Base-by-base conservation (phyloP, 306 rosid genomes). In the Cyamopsis tetragonoloba region DNA sequence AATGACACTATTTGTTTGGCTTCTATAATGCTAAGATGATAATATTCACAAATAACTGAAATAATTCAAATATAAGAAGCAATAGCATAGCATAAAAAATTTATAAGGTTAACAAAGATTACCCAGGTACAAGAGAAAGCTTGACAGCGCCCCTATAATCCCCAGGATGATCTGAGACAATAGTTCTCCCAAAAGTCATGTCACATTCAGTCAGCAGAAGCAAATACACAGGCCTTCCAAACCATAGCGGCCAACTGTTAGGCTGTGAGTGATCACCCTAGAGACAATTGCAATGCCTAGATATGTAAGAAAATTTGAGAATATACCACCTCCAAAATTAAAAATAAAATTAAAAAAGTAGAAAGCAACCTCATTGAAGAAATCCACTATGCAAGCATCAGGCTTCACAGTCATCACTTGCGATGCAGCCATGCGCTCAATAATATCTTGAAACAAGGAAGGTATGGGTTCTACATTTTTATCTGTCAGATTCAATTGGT, bases 231-330 rank as follows among this genome's bases (percentile, higher is more conserved):
- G 91, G 96, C 79, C 91, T 81, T 75, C 91, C 96, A 68, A 80
- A 89, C 96, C 95, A 87, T 24, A 64, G 41, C 1, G 95, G 95
- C 84, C 81, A 89, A 39, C 10, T 66, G 75, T 85, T 56, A 46
- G 96, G 96, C 75, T 89, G 96, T 42, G 96, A 87, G 66, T 85
- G 86, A 71, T 89, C 96, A 70, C 96, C 96, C 96, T 89, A 51
- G 14, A 62, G n/a, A 60, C 47, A 22, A 82, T 63, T 61, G 44
- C 57, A 53, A 79, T 18, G 67, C 39, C 50, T 9, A 26, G 35
- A 46, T 44, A n/a, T 38, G 64, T 77, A 61, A 71, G 71, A 30
- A 68, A 35, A 64, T 18, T 11, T 41, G 31, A 31, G 14, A 32
- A 32, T 57, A 49, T 9, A 27, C 50, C 9, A 7, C 18, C 7